Base-by-base conservation (phyloP, 164 flowering plant species). In the Cinnamomum micranthum region DNA sequence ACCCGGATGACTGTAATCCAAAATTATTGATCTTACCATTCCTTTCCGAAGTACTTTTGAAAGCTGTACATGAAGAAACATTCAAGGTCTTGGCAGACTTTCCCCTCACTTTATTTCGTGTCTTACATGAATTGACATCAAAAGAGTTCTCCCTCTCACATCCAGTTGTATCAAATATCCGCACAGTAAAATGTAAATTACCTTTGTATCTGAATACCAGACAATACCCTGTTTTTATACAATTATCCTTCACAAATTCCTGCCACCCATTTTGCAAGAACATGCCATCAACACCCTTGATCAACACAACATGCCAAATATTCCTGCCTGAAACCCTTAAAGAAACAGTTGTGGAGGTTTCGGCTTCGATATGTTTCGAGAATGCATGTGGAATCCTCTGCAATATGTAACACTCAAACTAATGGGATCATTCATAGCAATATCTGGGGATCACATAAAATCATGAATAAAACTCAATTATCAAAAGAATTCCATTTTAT, bases 191-290 rank as follows among this genome's bases (percentile, higher is more conserved):
- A 52, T 78, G 72, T 82, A 84, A 78, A 76, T 85, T 71, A 19
- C 93, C 95, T 77, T 86, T 81, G 76, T 93, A 87, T 78, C 87
- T 83, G 47, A 93, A 88, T 63, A 91, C 89, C 68, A 90, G 73
- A 62, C 87, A 70, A 75, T 93, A 91, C 17, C 88, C 90, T 28
- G 69, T 68, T 68, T 82, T 81, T 35, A 90, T 41, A 12, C 52
- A 77, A 77, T 91, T 85, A 78, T 88, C 93, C n/a, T 75, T 80
- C 50, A 85, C 88, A 82, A 91, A 91, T 6, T 70, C 75, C 15
- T 80, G 69, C 98, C 98, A 91, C 41, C 93, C 98, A 71, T 79
- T 63, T 62, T 79, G 60, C 59, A 93, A 73, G 72, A 80, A 84
- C 59, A 85, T 70, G 10, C 73, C 82, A 33, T 77, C 82, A 72